Base-by-base conservation (phyloP, 225 moss, liverwort and hornwort genomes). In the Antitrichia curtipendula region DNA sequence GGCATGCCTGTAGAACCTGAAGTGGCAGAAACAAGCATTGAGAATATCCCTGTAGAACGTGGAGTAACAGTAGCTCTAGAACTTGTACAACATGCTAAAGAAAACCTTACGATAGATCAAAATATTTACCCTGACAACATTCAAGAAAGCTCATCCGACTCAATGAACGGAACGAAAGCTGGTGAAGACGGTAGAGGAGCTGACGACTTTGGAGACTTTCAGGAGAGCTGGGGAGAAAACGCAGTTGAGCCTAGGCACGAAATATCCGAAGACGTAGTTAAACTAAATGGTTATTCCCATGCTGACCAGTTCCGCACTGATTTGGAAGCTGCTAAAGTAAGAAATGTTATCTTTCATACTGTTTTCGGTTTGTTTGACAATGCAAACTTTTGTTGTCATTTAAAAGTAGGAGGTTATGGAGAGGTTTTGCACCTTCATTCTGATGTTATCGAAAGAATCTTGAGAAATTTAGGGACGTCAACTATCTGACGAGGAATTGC, bases 181-280 rank as follows among this genome's bases (percentile, higher is more conserved):
- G 82, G 85, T 59, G 83, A 89, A 83, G 77, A 75, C 54, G 84
- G 56, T 43, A 72, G 53, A 74, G 90, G 77, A 58, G 64, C 49
- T 83, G 91, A 89, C 64, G 88, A 81, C 73, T 88, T 84, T 49
- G 87, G 88, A 43, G 87, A 83, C 71, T 92, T 90, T 63, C 93
- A 93, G 86, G 92, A 89, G 79, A 88, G 86, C 63, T 86, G 56
- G 84, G 89, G 7, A 72, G 71, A 81, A 52, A 75, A 71, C 66
- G 69, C 88, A 85, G 71, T 88, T 61, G 88, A 91, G 52, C 61
- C 47, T 74, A 75, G 61, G 75, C 87, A 74, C 57, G 82, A 78
- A 82, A 62, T 61, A 49, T 80, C 82, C 56, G 85, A 82, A 75
- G 60, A 77, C 24, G 50, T 52, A 54, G 43, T 74, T 66, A 78